Conservation (phyloP, 345 rosid genomes). For the Corymbia maculata region DNA sequence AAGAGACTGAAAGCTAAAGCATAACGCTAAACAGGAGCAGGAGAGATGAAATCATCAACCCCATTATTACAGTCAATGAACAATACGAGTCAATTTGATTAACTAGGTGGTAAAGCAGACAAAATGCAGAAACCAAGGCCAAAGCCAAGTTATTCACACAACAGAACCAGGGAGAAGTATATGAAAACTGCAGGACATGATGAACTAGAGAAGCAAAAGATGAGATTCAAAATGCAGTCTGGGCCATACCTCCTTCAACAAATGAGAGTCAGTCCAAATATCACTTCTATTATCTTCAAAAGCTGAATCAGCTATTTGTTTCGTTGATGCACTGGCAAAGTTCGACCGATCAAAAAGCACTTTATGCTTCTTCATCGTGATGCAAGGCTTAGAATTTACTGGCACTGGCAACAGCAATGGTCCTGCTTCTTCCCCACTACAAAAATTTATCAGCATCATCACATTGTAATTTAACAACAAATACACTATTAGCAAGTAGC, state of each 20-base stretch:
- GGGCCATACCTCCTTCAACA: conserved; percentile 50
- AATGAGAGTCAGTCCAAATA: conserved; percentile 41
- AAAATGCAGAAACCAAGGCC: neutral
- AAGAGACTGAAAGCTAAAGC: neutral
- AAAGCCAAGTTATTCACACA: neutral
- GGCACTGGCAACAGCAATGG: conserved; percentile 40
- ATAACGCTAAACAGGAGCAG: neutral
- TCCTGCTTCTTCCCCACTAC: conserved; percentile 75
- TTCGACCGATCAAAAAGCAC: conserved; percentile 21
- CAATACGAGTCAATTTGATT: neutral
- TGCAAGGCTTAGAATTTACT: conserved; percentile 4
- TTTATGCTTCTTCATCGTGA: conserved; percentile 12
- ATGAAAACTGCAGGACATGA: neutral
- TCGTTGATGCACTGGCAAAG: conserved; percentile 1
- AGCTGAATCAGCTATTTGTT: conserved; percentile 3
- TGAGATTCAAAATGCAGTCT: neutral
- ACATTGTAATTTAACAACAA: neutral
- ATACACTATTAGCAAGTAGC: neutral
- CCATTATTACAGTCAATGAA: neutral
- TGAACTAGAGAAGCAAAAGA: neutral
- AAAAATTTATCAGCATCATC: neutral
- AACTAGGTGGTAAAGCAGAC: neutral
- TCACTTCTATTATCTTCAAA: conserved; percentile 19
- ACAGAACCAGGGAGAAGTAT: neutral
- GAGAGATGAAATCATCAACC: neutral